A percentile compares a stretch with the other conserved stretches of the same genome.
Conservation (phyloP, 2,329 filamentous ascomycete species). For the Stachybotrys elegans region DNA sequence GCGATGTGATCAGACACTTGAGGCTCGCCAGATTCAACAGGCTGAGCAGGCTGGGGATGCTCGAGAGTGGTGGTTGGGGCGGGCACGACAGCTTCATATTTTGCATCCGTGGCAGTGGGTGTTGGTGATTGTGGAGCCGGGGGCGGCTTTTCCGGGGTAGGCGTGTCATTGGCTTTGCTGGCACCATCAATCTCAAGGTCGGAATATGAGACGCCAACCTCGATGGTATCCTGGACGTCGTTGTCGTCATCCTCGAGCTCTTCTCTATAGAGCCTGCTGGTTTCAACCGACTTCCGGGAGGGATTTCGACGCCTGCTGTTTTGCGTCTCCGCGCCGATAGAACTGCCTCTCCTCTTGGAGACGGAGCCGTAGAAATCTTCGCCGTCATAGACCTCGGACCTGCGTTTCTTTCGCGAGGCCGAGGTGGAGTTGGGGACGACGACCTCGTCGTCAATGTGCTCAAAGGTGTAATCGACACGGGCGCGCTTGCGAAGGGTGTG, state of each 20-base stretch:
- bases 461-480: slow-evolving; percentile 52
- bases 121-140: slow-evolving; percentile 13
- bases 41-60: no score
- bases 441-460: slow-evolving; percentile 46
- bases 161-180: slow-evolving; percentile 18
- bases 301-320: slow-evolving; percentile 34
- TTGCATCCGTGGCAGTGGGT: slow-evolving; percentile 1
- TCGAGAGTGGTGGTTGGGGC: no score
- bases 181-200: slow-evolving; percentile 24
- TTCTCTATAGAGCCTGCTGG: slow-evolving; percentile 23
- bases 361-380: slow-evolving; percentile 24
- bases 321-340: slow-evolving; percentile 28
- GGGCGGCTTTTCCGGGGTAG: slow-evolving; percentile 16
- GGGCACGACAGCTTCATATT: neutral
- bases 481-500: slow-evolving; percentile 53
- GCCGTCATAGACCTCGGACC: slow-evolving; percentile 26
- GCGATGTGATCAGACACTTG: no score
- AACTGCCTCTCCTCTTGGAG: slow-evolving; percentile 31
- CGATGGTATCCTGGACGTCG: slow-evolving; percentile 53
- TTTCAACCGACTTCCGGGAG: slow-evolving; percentile 30
- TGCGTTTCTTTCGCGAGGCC: slow-evolving; percentile 29
- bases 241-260: slow-evolving; percentile 33
- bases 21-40: no score
- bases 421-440: slow-evolving; percentile 27
- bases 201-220: slow-evolving; percentile 42